phyloP scores from a whole-genome alignment of 352 stramenopile species.

The Elongisporangium prolatum region DNA sequence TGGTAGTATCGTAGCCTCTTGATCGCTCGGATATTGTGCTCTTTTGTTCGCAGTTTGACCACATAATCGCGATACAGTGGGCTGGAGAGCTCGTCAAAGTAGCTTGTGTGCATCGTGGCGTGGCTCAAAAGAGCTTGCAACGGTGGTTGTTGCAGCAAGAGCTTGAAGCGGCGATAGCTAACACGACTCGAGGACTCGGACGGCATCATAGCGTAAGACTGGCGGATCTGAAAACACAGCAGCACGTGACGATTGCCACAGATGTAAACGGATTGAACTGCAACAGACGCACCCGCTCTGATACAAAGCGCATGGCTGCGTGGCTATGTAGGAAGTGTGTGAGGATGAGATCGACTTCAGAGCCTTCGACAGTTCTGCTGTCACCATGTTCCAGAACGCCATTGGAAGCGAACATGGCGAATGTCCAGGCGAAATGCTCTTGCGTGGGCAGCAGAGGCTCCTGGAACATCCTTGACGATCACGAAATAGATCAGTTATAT shows the following conservation, averaged over 20 bases:
- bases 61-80: slow-evolving; percentile 48
- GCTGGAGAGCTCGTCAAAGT: slow-evolving; percentile 51
- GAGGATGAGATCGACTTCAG: slow-evolving; percentile 44
- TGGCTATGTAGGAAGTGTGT: slow-evolving; percentile 51
- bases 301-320: slow-evolving; percentile 39
- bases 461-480: slow-evolving; percentile 32
- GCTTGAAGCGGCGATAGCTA: slow-evolving; percentile 35
- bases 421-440: slow-evolving; percentile 55
- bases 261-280: neutral
- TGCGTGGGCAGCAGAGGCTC: slow-evolving; percentile 46
- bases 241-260: neutral
- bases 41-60: slow-evolving; percentile 34
- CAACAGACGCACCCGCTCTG: slow-evolving; percentile 36
- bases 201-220: slow-evolving; percentile 36
- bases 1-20: slow-evolving; percentile 48
- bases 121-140: slow-evolving; percentile 37
- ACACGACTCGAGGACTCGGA: slow-evolving; percentile 30
- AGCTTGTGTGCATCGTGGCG: slow-evolving; percentile 35
- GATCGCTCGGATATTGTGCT: slow-evolving; percentile 45
- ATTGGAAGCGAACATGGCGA: slow-evolving; percentile 46
- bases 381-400: slow-evolving; percentile 42
- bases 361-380: slow-evolving; percentile 20
- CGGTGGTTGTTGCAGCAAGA: slow-evolving; percentile 33
- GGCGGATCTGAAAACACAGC: slow-evolving; percentile 27
- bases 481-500: no score